A percentile compares a stretch with the other conserved stretches of the same genome.
Conservation (phyloP, 1,284 basidiomycete genomes). For the Rhodotorula sp. region DNA sequence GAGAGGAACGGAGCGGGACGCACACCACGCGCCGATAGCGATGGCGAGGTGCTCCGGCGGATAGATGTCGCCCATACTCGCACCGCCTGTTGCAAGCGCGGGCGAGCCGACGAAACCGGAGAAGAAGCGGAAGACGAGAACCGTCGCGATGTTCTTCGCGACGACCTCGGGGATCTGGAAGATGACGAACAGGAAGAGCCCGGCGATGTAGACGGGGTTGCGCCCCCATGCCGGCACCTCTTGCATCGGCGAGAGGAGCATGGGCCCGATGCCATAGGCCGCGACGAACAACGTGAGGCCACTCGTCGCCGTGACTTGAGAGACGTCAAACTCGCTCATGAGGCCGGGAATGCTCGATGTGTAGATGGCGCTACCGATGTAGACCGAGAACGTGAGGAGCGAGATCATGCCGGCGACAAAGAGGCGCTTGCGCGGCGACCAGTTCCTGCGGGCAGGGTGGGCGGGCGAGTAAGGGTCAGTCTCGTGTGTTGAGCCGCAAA, state of each 20-base stretch:
- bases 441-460: constrained; percentile 43
- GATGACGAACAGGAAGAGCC: constrained; percentile 35
- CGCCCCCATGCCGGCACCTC: constrained; percentile 48
- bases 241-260: constrained; percentile 49
- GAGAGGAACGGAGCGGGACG: not conserved
- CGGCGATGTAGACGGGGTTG: constrained; percentile 43
- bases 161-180: constrained; percentile 30
- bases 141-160: constrained; percentile 12
- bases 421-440: constrained; percentile 46
- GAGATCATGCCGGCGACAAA: constrained; percentile 48
- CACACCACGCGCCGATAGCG: constrained; percentile 10
- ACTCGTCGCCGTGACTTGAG: constrained; percentile 29
- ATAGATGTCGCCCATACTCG: constrained; percentile 45
- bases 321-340: constrained; percentile 38
- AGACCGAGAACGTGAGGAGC: constrained; percentile 51
- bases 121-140: constrained; percentile 44
- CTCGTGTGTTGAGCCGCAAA: not conserved
- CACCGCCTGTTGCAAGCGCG: constrained; percentile 47
- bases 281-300: constrained; percentile 42
- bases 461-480: not conserved
- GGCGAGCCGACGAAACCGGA: constrained; percentile 47
- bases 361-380: constrained; percentile 48
- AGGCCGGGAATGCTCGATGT: constrained; percentile 42
- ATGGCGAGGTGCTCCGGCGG: constrained; percentile 11
- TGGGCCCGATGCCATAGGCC: constrained; percentile 38